These are phyloP conservation scores for Arthrobotrys sinensis DNA, from an alignment of 2,329 filamentous ascomycete species.

Conservation along the genomic window DNA sequence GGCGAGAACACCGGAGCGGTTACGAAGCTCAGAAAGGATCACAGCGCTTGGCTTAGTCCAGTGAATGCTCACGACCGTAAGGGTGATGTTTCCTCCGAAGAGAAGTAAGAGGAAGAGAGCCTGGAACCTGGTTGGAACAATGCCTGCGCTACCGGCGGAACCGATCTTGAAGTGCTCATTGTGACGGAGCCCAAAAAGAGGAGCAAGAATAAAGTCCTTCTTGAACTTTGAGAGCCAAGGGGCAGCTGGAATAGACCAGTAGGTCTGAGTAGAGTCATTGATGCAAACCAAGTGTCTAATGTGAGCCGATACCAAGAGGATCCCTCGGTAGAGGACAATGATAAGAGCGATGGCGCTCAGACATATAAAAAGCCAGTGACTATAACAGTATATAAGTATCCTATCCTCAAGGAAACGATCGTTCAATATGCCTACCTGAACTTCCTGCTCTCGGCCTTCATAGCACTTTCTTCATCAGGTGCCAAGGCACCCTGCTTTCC, in stretches of 20 bases:
- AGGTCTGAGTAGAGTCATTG: slow-evolving; percentile 51
- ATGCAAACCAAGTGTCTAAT: slow-evolving; percentile 56
- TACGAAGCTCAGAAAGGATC: slow-evolving; percentile 73
- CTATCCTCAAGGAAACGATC: background rate
- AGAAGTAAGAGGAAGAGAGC: slow-evolving; percentile 78
- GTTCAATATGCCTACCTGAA: slow-evolving; percentile 41
- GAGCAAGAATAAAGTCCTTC: slow-evolving; percentile 78
- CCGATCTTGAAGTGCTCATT: slow-evolving; percentile 82
- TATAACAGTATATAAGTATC: slow-evolving; percentile 9
- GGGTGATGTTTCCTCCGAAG: slow-evolving; percentile 80
- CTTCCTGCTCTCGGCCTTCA: slow-evolving; percentile 52
- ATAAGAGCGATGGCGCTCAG: slow-evolving; percentile 35
- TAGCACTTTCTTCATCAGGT: slow-evolving; percentile 43
- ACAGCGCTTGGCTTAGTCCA: slow-evolving; percentile 71
- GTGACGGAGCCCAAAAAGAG: slow-evolving; percentile 81
- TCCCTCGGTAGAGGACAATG: slow-evolving; percentile 38
- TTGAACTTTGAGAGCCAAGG: slow-evolving; percentile 70
- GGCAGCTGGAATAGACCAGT: slow-evolving; percentile 44
- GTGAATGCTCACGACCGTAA: slow-evolving; percentile 79
- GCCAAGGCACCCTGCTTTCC: slow-evolving; percentile 13
- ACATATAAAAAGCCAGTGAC: slow-evolving; percentile 52
- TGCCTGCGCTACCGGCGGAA: slow-evolving; percentile 79
- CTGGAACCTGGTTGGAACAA: slow-evolving; percentile 84
- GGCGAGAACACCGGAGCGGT: slow-evolving; percentile 79
- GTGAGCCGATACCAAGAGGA: slow-evolving; percentile 39